A percentile compares a stretch with the other conserved stretches of the same genome.
These are phyloP conservation scores for Beauveria pseudobassiana DNA, from an alignment of 2,329 filamentous ascomycete genomes.

Conservation along the genomic window DNA sequence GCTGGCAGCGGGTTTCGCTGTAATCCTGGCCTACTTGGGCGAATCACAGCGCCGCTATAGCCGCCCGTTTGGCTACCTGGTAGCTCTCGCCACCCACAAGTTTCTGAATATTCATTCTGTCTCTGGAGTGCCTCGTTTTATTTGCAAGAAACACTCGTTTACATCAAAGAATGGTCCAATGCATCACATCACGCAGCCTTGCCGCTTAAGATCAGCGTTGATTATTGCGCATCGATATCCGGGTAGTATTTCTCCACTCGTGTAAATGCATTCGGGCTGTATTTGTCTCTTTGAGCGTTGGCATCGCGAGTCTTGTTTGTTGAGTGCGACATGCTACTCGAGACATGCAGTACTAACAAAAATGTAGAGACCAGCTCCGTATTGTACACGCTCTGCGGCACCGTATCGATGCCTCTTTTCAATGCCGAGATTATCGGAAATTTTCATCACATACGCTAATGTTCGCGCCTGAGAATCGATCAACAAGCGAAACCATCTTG, in stretches of 20 bases:
- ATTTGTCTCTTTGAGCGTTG: background rate
- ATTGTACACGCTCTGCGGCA: too few relatives aligned
- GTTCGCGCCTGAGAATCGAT: too few relatives aligned
- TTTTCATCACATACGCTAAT: too few relatives aligned
- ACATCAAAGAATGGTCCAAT: background rate
- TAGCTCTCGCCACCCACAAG: slow-evolving; percentile 2
- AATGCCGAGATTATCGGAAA: too few relatives aligned
- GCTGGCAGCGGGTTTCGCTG: background rate
- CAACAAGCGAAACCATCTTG: too few relatives aligned
- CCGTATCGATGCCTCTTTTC: too few relatives aligned
- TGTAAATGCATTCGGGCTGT: background rate
- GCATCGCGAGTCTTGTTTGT: background rate
- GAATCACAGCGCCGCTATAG: background rate
- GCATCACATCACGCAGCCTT: background rate
- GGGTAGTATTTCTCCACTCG: background rate
- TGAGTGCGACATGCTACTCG: background rate
- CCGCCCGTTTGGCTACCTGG: slow-evolving; percentile 4
- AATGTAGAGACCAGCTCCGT: too few relatives aligned
- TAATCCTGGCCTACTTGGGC: background rate
- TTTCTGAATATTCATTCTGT: background rate
- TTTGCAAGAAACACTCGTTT: background rate
- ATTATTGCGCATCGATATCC: background rate
- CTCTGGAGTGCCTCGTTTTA: background rate
- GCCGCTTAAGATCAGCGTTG: background rate
- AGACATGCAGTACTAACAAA: background rate